These are phyloP conservation scores for Phytophthora tentaculata DNA, from an alignment of 352 stramenopile genomes.

Conservation along the genomic window DNA sequence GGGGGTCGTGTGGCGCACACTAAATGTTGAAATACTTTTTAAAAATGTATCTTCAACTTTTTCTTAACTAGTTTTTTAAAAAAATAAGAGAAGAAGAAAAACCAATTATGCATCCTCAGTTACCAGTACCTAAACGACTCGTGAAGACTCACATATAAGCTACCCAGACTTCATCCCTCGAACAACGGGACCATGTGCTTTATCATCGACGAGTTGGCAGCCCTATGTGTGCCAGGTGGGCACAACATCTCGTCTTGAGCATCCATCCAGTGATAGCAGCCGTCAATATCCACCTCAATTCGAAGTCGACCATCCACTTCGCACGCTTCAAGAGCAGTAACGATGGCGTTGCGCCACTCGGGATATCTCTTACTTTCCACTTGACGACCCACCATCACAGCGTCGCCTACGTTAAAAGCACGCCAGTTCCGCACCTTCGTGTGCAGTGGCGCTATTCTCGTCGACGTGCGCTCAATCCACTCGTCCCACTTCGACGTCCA, in stretches of 20 bases:
- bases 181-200: slow-evolving; percentile 28
- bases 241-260: slow-evolving; percentile 13
- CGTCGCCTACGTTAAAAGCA: slow-evolving; percentile 53
- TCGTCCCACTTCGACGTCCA: slow-evolving; percentile 98
- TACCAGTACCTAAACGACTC: slow-evolving; percentile 1
- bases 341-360: slow-evolving; percentile 67
- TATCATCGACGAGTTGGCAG: slow-evolving; percentile 41
- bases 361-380: slow-evolving; percentile 43
- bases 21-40: background rate
- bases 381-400: slow-evolving; percentile 54
- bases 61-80: no score
- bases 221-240: slow-evolving; percentile 7
- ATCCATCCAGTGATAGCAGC: slow-evolving; percentile 53
- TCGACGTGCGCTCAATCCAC: slow-evolving; percentile 92
- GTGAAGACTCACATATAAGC: background rate
- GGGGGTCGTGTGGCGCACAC: background rate
- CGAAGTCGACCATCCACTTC: slow-evolving; percentile 40
- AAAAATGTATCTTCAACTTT: no score
- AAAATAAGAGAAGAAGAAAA: background rate
- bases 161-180: slow-evolving; percentile 3
- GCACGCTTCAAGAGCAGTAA: slow-evolving; percentile 34
- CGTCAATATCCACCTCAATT: slow-evolving; percentile 50
- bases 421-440: slow-evolving; percentile 81
- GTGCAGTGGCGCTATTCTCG: slow-evolving; percentile 93
- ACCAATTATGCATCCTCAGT: background rate